Percentiles rank a stretch among this genome's conserved stretches.
Conservation (phyloP, 768 basidiomycete genomes). For the Trametes villosa region DNA sequence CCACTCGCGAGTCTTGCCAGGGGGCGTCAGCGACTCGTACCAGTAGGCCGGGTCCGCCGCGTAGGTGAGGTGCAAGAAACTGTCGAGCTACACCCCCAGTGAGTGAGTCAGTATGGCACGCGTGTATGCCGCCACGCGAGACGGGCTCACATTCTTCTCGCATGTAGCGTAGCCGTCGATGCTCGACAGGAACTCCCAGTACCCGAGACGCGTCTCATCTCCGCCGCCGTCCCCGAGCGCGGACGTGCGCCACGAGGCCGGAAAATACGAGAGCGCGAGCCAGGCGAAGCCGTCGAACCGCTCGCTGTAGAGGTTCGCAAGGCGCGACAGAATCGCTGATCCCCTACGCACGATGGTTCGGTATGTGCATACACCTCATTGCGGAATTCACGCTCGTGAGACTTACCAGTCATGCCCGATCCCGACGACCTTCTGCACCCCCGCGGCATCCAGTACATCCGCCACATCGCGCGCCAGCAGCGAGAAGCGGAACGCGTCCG, state of each 20-base stretch:
- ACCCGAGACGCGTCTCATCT: conserved; percentile 39
- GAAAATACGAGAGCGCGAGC: conserved; percentile 38
- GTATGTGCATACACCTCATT: too few relatives aligned
- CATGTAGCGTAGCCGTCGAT: not conserved
- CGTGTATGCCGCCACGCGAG: not conserved
- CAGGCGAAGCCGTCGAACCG: conserved; percentile 48
- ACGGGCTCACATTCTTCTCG: conserved; percentile 9
- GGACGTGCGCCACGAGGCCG: conserved; percentile 29
- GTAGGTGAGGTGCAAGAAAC: conserved; percentile 43
- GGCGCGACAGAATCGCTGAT: not conserved
- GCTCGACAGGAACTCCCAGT: conserved; percentile 38
- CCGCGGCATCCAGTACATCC: conserved; percentile 39
- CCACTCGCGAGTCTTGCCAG: conserved; percentile 39
- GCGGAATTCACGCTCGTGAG: too few relatives aligned
- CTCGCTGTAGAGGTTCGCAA: conserved; percentile 34
- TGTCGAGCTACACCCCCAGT: conserved; percentile 39
- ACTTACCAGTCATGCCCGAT: conserved; percentile 43
- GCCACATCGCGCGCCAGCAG: conserved; percentile 36
- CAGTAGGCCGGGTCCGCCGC: conserved; percentile 38
- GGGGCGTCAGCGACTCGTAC: conserved; percentile 39
- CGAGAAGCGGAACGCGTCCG: conserved; percentile 29
- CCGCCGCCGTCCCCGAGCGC: conserved; percentile 11
- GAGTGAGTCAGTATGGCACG: not conserved
- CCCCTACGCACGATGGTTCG: too few relatives aligned
- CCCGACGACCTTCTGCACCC: conserved; percentile 34